A percentile compares a stretch with the other conserved stretches of the same genome.
Conservation (phyloP, 2,329 filamentous ascomycete species). For the Aspergillus sp. region DNA sequence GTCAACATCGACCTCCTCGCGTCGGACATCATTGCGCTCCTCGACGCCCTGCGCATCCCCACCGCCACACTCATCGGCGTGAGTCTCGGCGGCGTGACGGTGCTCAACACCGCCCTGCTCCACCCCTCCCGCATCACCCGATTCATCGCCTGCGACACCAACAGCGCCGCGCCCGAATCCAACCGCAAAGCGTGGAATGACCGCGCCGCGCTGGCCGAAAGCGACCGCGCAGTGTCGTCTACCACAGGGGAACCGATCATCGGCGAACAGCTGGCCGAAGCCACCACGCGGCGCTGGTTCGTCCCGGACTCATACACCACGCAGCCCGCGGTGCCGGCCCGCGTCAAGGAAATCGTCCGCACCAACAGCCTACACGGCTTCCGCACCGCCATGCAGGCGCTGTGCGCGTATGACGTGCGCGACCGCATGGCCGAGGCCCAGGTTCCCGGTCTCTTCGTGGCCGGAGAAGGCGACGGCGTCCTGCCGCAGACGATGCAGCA, state of each 20-base stretch:
- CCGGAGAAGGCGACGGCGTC: constrained; percentile 71
- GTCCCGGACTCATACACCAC: constrained; percentile 58
- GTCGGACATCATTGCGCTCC: constrained; percentile 64
- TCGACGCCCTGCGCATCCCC: constrained; percentile 68
- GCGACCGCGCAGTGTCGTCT: constrained; percentile 41
- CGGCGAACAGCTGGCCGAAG: constrained; percentile 60
- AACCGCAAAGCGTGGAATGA: constrained; percentile 81
- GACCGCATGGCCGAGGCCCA: constrained; percentile 39
- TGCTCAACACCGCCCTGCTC: constrained; percentile 68
- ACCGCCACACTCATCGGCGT: constrained; percentile 73
- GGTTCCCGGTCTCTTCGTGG: constrained; percentile 62
- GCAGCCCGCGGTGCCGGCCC: constrained; percentile 50
- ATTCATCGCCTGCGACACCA: constrained; percentile 78
- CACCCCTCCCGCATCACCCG: constrained; percentile 59
- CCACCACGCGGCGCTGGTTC: constrained; percentile 78
- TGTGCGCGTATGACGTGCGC: constrained; percentile 54
- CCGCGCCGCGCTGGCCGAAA: constrained; percentile 67
- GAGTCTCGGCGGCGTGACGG: constrained; percentile 76
- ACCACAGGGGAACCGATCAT: constrained; percentile 57
- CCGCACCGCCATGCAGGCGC: constrained; percentile 71
- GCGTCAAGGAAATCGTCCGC: constrained; percentile 68
- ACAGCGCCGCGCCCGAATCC: constrained; percentile 66
- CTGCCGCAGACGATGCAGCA: constrained; percentile 77
- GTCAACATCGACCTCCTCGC: constrained; percentile 66
- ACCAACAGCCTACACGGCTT: constrained; percentile 71